Evolutionary conservation across 176 grass and related monocot genomes (phyloP), one percentile per base, ranked within the genome.

Genomic region (Thalia dealbata): DNA sequence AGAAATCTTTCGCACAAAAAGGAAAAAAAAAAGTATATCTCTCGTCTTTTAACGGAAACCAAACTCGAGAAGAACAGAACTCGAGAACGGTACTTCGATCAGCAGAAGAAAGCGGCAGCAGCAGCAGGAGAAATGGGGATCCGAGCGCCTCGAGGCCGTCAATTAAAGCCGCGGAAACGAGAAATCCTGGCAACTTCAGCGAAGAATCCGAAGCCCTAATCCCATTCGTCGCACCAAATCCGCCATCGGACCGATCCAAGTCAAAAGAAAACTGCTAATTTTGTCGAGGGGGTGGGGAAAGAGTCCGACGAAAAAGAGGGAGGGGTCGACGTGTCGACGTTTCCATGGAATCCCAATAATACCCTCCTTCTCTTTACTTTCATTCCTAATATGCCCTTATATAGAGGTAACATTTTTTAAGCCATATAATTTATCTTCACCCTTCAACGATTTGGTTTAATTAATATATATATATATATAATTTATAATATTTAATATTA

Each of bases 261-360:
- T 69, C 66, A 69, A 69, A 69, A 45, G 66, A 69, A 13, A 11
- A 63, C 61, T n/a, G 19, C 52, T n/a, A 21, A 3, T n/a, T n/a
- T n/a, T n/a, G n/a, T n/a, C n/a, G n/a, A n/a, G n/a, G n/a, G n/a
- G n/a, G n/a, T n/a, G n/a, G n/a, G n/a, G n/a, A n/a, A n/a, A n/a
- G n/a, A n/a, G n/a, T n/a, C n/a, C n/a, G n/a, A n/a, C n/a, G n/a
- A n/a, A n/a, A n/a, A n/a, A 23, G 18, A 22, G 54, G 22, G 14
- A 58, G 54, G 6, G 54, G 19, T n/a, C n/a, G n/a, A n/a, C n/a
- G n/a, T 22, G 18, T 38, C 4, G 54, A 8, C 54, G 5, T 58
- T n/a, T 48, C 3, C 8, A 7, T 23, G 6, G 54, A n/a, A 58
- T 58, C 22, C 54, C 54, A 0, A 58, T 0, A 23, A 58, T 9